A percentile compares a stretch with the other conserved stretches of the same genome.
Evolutionary conservation across 345 rosid genomes (phyloP).

Genomic region (Linum usitatissimum): DNA sequence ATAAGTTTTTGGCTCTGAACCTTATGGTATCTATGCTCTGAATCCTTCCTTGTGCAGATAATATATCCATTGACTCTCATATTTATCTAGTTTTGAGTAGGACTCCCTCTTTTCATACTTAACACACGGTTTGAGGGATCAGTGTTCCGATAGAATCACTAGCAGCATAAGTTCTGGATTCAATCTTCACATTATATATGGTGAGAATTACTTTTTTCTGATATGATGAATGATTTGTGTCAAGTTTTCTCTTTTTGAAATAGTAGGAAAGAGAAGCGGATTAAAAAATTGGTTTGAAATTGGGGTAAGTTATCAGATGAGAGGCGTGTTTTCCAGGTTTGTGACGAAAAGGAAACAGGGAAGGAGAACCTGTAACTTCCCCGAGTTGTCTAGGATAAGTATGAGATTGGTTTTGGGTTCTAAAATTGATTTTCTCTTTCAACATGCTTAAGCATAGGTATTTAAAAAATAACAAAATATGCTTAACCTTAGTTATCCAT

Average conservation of each 20-base stretch:
- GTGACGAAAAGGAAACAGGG: background rate
- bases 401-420: background rate
- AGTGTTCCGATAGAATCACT: background rate
- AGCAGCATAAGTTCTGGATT: background rate
- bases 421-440: background rate
- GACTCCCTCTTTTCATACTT: background rate
- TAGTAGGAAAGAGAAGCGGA: background rate
- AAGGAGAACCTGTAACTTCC: background rate
- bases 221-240: background rate
- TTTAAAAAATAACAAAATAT: too few species aligned
- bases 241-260: background rate
- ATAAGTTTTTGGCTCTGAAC: background rate
- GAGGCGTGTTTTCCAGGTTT: too few species aligned
- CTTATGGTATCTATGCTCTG: background rate
- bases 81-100: background rate
- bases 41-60: background rate
- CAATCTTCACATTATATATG: too few species aligned
- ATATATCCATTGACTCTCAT: background rate
- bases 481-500: background rate
- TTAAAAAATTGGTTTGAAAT: background rate
- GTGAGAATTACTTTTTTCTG: background rate
- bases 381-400: background rate
- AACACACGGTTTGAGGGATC: background rate
- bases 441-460: background rate
- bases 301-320: background rate